phyloP scores from a whole-genome alignment of 2,329 filamentous ascomycete genomes.

The Penicillium sp. region DNA sequence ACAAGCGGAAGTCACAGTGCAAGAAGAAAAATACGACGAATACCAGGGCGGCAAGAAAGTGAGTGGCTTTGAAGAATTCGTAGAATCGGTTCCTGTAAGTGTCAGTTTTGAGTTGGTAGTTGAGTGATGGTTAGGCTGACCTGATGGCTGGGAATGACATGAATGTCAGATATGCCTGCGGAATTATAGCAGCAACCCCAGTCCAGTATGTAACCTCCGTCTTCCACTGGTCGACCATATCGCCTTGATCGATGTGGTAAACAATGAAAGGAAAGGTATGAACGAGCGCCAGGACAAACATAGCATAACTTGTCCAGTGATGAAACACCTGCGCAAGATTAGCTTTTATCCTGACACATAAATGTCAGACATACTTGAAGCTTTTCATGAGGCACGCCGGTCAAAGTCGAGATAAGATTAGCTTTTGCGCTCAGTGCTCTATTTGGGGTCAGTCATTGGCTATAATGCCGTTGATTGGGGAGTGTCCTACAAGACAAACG shows the following conservation, averaged over 20 bases:
- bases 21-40: conserved; percentile 53
- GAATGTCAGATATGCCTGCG: conserved; percentile 49
- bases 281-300: conserved; percentile 50
- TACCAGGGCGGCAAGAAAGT: conserved; percentile 43
- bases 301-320: conserved; percentile 47
- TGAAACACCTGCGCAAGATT: no score
- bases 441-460: conserved; percentile 4
- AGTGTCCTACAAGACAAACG: conserved; percentile 43
- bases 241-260: conserved; percentile 42
- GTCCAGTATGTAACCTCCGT: conserved; percentile 47
- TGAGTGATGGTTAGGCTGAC: conserved; percentile 24
- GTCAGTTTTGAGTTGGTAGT: not conserved
- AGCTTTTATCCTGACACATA: no score
- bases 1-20: conserved; percentile 48
- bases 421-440: conserved; percentile 47
- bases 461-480: no score
- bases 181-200: conserved; percentile 47
- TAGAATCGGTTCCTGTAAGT: conserved; percentile 43
- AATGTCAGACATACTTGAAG: no score
- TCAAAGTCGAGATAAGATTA: conserved; percentile 48
- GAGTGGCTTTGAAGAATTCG: conserved; percentile 52
- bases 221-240: conserved; percentile 43
- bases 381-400: conserved; percentile 50
- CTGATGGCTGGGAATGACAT: conserved; percentile 46
- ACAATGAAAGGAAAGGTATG: conserved; percentile 56